A percentile compares a stretch with the other conserved stretches of the same genome.
These are phyloP conservation scores for Capsella rubella DNA, from an alignment of 441 rosid species.

Conservation along the genomic window DNA sequence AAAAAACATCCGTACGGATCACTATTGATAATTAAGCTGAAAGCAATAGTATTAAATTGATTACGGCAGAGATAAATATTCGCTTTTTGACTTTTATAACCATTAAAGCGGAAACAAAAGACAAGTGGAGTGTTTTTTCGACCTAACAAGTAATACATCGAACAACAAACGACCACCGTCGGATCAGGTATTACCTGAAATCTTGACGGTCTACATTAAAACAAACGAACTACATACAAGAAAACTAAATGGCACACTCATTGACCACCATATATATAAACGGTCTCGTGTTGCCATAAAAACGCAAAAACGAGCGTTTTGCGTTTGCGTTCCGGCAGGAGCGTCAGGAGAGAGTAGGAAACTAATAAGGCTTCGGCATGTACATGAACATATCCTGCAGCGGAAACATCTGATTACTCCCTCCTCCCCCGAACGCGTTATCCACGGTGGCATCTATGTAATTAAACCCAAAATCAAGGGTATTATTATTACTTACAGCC, in stretches of 20 bases:
- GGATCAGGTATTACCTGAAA: slow-evolving; percentile 23
- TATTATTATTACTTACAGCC: slow-evolving; percentile 24
- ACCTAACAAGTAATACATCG: slow-evolving; percentile 22
- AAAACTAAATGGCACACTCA: slow-evolving; percentile 56
- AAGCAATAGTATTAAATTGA: background rate
- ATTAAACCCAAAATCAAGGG: slow-evolving; percentile 57
- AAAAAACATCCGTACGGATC: background rate
- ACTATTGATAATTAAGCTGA: too few relatives aligned
- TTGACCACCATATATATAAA: slow-evolving; percentile 42
- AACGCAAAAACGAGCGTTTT: slow-evolving; percentile 19
- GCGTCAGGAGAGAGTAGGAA: background rate
- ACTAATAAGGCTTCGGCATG: slow-evolving; percentile 64
- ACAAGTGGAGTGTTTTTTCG: slow-evolving; percentile 15
- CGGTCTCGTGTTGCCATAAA: slow-evolving; percentile 68
- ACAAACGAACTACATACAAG: slow-evolving; percentile 27
- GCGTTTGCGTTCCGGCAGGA: slow-evolving; percentile 8
- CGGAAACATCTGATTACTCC: slow-evolving; percentile 67
- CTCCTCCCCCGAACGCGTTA: slow-evolving; percentile 46
- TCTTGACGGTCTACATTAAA: slow-evolving; percentile 31
- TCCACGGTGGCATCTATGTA: slow-evolving; percentile 62
- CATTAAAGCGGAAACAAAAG: background rate
- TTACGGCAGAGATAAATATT: slow-evolving; percentile 17
- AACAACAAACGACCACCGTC: slow-evolving; percentile 31
- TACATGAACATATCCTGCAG: slow-evolving; percentile 86
- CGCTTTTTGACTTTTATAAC: slow-evolving; percentile 24